Base-by-base conservation (phyloP, 495 filamentous ascomycete genomes). In the Penicillium canescens region DNA sequence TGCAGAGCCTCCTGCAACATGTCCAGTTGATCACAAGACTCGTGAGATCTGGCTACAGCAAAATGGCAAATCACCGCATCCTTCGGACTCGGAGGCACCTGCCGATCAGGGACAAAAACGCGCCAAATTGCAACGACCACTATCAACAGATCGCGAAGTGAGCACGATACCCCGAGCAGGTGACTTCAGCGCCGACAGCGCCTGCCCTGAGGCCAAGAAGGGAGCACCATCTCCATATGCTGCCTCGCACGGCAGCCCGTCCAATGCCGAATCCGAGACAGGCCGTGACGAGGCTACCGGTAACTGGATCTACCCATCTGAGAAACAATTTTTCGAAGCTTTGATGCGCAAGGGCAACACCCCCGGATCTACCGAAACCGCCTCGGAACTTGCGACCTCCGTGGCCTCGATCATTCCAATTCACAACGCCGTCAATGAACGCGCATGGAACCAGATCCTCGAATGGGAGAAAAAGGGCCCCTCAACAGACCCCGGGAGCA, bases 271-370 rank as follows among this genome's bases (percentile, higher is more conserved):
- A 70, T 61, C 76, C 14, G 90, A 92, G 55, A 89, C 88, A 45
- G 83, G 86, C 24, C 72, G 73, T 42, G 87, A 90, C 55, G 61
- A 73, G 33, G 67, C 73, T 14, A 78, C 78, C 3, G 91, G 92
- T 13, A 93, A 96, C 67, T 98, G 95, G 94, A 86, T 98, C 42
- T 98, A 98, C 73, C 94, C 94, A 0, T 95, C 90, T 0, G 95
- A 98, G 65, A 82, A 86, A 52, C 92, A 94, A 80, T 98, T 98
- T 75, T 97, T 96, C 76, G 86, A 92, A 20, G 92, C 94, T 10
- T 88, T 98, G 82, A 83, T 86, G 79, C 85, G 92, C 63, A 98
- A 98, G 61, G 76, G 77, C 31, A 84, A 75, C 55, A 72, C 67
- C 0, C 73, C 76, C 7, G 50, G 50, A 14, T 75, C 76, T 6